Conservation (phyloP, 169 alveolate genomes). For the Blepharisma undulans region DNA sequence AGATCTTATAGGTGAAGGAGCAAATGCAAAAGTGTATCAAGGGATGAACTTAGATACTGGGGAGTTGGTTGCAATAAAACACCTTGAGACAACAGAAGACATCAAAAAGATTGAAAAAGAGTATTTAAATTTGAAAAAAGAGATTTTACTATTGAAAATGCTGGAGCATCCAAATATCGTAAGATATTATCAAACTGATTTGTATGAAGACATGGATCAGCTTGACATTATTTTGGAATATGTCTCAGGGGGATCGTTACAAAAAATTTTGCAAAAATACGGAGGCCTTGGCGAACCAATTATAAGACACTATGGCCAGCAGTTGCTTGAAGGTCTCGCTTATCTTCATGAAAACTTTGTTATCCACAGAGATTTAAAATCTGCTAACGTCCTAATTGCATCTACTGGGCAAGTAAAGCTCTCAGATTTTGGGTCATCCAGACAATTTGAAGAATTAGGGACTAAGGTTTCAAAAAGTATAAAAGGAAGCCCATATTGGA, state of each 20-base stretch:
- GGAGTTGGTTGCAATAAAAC: neutral
- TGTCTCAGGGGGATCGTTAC: constrained; percentile 34
- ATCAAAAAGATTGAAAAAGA: constrained; percentile 20
- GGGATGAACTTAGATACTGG: constrained; percentile 37
- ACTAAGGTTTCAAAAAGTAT: constrained; percentile 55
- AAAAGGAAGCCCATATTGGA: constrained; percentile 88
- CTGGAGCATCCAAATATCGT: constrained; percentile 19
- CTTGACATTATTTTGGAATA: constrained; percentile 13
- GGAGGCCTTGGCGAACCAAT: neutral
- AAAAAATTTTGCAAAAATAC: neutral
- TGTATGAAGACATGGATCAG: neutral
- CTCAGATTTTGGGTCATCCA: constrained; percentile 34
- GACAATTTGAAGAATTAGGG: constrained; percentile 34
- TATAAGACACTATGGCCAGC: neutral
- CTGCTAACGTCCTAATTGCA: constrained; percentile 20
- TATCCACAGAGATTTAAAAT: constrained; percentile 29
- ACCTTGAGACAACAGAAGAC: neutral
- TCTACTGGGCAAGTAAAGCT: constrained; percentile 1
- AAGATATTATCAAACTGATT: constrained; percentile 19
- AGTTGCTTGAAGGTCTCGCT: constrained; percentile 7
- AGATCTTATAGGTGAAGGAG: constrained; percentile 37
- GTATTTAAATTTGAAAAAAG: neutral
- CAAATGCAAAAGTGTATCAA: constrained; percentile 32
- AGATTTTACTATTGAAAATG: neutral
- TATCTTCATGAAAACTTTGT: constrained; percentile 27